These are phyloP conservation scores for Ustilago hordei DNA, from an alignment of 1,284 basidiomycete genomes.

Conservation along the genomic window DNA sequence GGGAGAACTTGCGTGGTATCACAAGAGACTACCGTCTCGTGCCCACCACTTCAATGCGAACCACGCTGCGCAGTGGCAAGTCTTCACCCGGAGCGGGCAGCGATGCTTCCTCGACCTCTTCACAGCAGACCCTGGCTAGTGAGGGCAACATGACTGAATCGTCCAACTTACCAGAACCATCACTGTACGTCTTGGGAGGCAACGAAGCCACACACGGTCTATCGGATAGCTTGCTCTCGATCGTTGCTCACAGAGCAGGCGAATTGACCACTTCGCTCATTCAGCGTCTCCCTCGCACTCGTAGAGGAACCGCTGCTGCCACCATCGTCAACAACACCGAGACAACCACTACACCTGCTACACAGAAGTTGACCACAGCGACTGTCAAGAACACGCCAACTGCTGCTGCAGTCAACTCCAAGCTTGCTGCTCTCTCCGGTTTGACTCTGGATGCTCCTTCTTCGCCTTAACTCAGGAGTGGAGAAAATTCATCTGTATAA, in stretches of 20 bases:
- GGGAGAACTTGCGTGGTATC: conserved; percentile 59
- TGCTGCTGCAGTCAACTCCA: conserved; percentile 21
- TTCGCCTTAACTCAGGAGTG: background rate
- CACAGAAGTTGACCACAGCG: background rate
- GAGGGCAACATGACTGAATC: conserved; percentile 8
- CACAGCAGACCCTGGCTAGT: conserved; percentile 42
- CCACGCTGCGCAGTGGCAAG: conserved; percentile 29
- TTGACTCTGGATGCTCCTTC: conserved; percentile 15
- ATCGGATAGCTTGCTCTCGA: conserved; percentile 62
- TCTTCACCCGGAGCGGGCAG: conserved; percentile 30
- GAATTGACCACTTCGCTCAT: conserved; percentile 58
- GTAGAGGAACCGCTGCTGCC: conserved; percentile 19
- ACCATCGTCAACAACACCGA: background rate
- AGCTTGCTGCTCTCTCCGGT: conserved; percentile 15
- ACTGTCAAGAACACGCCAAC: conserved; percentile 2
- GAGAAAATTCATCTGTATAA: background rate
- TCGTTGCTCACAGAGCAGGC: conserved; percentile 64
- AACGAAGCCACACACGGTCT: conserved; percentile 68
- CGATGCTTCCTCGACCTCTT: conserved; percentile 42
- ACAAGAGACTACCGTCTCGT: conserved; percentile 67
- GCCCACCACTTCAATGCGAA: conserved; percentile 21
- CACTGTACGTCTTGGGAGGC: conserved; percentile 64
- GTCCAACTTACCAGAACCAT: conserved; percentile 25
- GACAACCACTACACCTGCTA: background rate
- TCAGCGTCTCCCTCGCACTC: conserved; percentile 20